Base-by-base conservation (phyloP, 176 grass and related monocot species). In the Areca catechu region DNA sequence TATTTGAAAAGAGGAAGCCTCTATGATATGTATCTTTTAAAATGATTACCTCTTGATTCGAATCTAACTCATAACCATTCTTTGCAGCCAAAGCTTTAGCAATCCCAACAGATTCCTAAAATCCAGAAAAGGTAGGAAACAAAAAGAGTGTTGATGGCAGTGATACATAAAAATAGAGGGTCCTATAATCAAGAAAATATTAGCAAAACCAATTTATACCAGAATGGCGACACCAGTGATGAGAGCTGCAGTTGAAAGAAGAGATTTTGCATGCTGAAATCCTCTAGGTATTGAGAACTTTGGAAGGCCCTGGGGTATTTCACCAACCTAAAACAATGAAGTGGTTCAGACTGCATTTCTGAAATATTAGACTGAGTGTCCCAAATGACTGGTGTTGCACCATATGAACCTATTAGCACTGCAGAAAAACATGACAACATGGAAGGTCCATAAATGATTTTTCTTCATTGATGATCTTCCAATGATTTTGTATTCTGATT, bases 151-250 rank as follows among this genome's bases (percentile, higher is more conserved):
- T 5, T 52, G 19, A 48, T 47, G 15, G 12, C 25, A 10, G 19
- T 47, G 25, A n/a, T 54, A 62, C 10, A 27, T 17, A 20, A 34
- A 62, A 15, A 22, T 51, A 17, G 7, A 76, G 52, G 77, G 63
- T 78, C 9, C 16, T 6, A 18, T 51, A 16, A 65, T 52, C 54
- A 51, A 20, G 15, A 51, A 57, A 30, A 50, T 60, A 64, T 57
- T 20, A 10, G 7, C 7, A 10, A 27, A 24, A 50, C 10, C 22
- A 20, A n/a, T 58, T 56, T 48, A 63, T 84, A 97, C 92, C 86
- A 97, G 70, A 83, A 97, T 97, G 51, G 92, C 92, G 56, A 97
- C 92, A 71, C 92, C 92, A 54, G 92, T 97, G 56, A 97, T 97
- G 49, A 97, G 80, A 60, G 82, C 47, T 72, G 92, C 92, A 21